These are phyloP conservation scores for Cotoneaster glaucophyllus DNA, from an alignment of 306 rosid species.

Conservation along the genomic window DNA sequence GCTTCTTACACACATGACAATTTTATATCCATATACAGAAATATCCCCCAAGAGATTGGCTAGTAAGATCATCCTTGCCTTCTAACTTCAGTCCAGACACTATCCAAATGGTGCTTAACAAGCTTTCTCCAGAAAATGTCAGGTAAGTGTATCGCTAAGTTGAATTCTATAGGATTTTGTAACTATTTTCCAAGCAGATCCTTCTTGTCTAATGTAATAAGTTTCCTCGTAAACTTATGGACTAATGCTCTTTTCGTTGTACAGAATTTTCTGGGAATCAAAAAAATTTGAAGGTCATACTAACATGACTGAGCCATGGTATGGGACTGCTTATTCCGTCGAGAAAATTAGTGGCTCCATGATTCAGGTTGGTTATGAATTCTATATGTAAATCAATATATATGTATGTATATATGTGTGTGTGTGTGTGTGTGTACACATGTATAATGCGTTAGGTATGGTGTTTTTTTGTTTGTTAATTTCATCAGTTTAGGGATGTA, in stretches of 20 bases:
- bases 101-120: conserved; percentile 60
- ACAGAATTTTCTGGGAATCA: conserved; percentile 94
- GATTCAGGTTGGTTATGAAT: conserved; percentile 53
- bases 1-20: conserved; percentile 3
- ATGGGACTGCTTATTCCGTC: conserved; percentile 72
- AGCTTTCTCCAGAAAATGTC: conserved; percentile 70
- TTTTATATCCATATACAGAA: conserved; percentile 37
- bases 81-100: conserved; percentile 47
- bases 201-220: not conserved
- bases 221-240: conserved; percentile 9
- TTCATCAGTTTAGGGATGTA: conserved; percentile 9
- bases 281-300: conserved; percentile 66
- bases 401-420: no score
- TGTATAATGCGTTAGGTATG: not conserved
- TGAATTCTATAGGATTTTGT: not conserved
- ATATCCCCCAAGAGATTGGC: conserved; percentile 92
- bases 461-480: not conserved
- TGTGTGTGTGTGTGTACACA: no score
- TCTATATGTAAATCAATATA: no score
- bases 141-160: conserved; percentile 41
- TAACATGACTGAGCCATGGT: conserved; percentile 85
- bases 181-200: not conserved
- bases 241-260: conserved; percentile 1
- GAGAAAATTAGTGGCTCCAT: conserved; percentile 51
- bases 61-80: conserved; percentile 75